These are phyloP conservation scores for Penicillium lividum DNA, from an alignment of 495 filamentous ascomycete genomes.

Conservation along the genomic window DNA sequence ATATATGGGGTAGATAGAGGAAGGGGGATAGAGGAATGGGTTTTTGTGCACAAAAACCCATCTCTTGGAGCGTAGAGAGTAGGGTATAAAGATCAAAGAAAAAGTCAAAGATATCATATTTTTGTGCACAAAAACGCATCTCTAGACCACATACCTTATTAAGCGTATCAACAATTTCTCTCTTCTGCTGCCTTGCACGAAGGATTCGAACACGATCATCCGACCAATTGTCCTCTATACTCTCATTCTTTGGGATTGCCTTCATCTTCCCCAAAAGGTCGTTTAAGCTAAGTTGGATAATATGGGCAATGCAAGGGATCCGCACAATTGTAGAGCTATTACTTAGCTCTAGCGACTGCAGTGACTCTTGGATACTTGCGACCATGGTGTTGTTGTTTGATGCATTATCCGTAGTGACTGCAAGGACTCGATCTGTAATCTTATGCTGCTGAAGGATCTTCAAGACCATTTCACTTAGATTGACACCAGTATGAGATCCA, in stretches of 20 bases:
- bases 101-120: too few relatives aligned
- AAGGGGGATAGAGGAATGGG: too few relatives aligned
- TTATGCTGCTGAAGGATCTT: conserved; percentile 13
- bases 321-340: conserved; percentile 1
- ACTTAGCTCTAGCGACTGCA: not conserved
- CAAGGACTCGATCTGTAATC: conserved; percentile 14
- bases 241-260: conserved; percentile 16
- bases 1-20: too few relatives aligned
- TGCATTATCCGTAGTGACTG: conserved; percentile 24
- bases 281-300: conserved; percentile 25
- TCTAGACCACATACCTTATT: too few relatives aligned
- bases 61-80: too few relatives aligned
- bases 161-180: conserved; percentile 12
- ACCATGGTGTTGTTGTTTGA: conserved; percentile 24
- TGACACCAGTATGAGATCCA: conserved; percentile 8
- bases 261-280: conserved; percentile 21
- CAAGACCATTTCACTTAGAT: conserved; percentile 18
- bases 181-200: not conserved
- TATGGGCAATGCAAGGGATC: conserved; percentile 18
- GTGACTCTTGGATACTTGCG: not conserved
- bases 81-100: too few relatives aligned
- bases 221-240: conserved; percentile 12
- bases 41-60: too few relatives aligned
- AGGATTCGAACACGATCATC: not conserved
- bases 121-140: too few relatives aligned